Conservation (phyloP, 192 early-diverging fungal genomes). For the Linnemannia zychae region DNA sequence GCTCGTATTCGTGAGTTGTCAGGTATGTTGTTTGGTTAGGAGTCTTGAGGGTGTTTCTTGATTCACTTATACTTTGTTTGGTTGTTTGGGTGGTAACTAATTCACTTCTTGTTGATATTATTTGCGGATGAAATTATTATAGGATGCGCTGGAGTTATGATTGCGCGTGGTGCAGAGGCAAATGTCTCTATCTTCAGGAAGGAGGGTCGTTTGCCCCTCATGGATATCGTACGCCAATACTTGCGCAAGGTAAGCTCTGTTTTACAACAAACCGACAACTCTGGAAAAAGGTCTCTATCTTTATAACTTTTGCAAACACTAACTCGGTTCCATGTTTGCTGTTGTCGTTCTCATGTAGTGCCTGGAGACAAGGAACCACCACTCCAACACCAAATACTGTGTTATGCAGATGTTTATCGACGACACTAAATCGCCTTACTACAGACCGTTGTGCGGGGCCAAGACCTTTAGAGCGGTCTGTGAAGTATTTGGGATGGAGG, state of each 20-base stretch:
- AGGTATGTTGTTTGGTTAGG: slow-evolving; percentile 53
- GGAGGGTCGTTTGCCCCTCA: slow-evolving; percentile 66
- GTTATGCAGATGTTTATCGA: slow-evolving; percentile 87
- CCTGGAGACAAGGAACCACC: slow-evolving; percentile 78
- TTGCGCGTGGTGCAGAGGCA: slow-evolving; percentile 87
- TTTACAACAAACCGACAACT: too few species aligned
- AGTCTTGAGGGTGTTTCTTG: too few species aligned
- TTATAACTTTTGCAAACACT: too few species aligned
- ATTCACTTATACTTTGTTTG: too few species aligned
- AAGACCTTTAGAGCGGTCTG: slow-evolving; percentile 71
- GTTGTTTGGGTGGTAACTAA: neutral
- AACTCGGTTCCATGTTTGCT: neutral
- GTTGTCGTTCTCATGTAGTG: slow-evolving; percentile 46
- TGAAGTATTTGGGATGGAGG: slow-evolving; percentile 41
- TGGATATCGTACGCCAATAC: slow-evolving; percentile 76
- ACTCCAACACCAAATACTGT: slow-evolving; percentile 92
- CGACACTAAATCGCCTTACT: slow-evolving; percentile 65
- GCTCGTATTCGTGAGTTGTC: slow-evolving; percentile 69
- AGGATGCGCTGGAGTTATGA: slow-evolving; percentile 81
- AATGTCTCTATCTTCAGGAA: slow-evolving; percentile 92
- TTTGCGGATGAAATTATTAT: neutral
- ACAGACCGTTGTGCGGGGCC: slow-evolving; percentile 58
- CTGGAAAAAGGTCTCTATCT: too few species aligned
- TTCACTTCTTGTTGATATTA: neutral
- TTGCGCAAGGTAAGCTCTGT: slow-evolving; percentile 69